Evolutionary conservation across 768 basidiomycete genomes (phyloP).

Genomic region (Suillus paluster): DNA sequence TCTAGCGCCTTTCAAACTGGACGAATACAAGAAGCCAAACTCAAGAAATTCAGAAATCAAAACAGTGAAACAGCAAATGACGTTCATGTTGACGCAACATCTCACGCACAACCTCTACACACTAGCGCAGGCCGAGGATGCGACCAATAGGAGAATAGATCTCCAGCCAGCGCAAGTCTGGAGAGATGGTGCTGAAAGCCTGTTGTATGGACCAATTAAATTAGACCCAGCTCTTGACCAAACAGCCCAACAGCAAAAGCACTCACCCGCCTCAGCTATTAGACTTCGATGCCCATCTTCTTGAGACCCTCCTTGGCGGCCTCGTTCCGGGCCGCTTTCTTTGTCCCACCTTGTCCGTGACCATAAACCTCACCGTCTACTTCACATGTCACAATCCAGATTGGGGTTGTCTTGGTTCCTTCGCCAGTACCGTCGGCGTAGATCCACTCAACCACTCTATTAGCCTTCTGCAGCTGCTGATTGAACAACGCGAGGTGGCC

Average conservation of each 20-base stretch:
- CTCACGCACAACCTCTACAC: conserved; percentile 64
- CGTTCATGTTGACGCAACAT: conserved; percentile 11
- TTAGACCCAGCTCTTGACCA: conserved; percentile 23
- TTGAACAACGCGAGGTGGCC: conserved; percentile 85
- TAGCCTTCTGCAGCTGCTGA: conserved; percentile 66
- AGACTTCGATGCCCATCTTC: conserved; percentile 59
- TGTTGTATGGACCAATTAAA: conserved; percentile 10
- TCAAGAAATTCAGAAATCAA: conserved; percentile 3
- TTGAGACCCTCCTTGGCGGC: conserved; percentile 77
- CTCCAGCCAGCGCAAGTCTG: conserved; percentile 59
- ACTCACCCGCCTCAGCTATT: conserved; percentile 8
- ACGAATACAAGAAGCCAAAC: conserved; percentile 1
- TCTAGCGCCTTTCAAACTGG: conserved; percentile 10
- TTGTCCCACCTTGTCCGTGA: conserved; percentile 69
- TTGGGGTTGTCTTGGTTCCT: conserved; percentile 68
- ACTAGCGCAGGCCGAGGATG: conserved; percentile 53
- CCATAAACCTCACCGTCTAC: conserved; percentile 67
- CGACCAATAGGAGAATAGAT: conserved; percentile 14
- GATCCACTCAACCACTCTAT: conserved; percentile 69
- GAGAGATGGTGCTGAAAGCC: conserved; percentile 54
- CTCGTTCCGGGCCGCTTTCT: conserved; percentile 80
- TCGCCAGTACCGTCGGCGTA: conserved; percentile 54
- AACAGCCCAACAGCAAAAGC: conserved; percentile 9
- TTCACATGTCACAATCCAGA: conserved; percentile 71
- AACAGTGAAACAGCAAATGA: not conserved